phyloP scores from a whole-genome alignment of 139 green algal genomes.

The Micromonas pusilla region DNA sequence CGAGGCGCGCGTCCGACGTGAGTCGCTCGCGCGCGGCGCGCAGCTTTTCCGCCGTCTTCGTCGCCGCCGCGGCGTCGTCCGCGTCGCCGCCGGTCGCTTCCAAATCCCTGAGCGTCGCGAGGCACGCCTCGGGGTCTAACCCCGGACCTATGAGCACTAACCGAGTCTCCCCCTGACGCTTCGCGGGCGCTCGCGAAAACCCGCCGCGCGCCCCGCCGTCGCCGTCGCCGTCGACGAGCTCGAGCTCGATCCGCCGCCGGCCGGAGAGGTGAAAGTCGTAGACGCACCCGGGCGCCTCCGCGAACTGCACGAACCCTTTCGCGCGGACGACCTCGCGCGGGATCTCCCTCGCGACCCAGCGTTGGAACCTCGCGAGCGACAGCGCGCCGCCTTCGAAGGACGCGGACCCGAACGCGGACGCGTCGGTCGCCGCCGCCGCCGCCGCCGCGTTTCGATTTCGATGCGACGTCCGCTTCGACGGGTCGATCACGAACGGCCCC shows the following conservation, averaged over 20 bases:
- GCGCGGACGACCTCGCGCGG: background rate
- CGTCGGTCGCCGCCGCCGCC: too few species aligned
- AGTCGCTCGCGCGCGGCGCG: background rate
- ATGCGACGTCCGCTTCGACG: background rate
- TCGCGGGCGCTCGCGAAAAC: background rate
- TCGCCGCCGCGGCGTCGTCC: background rate
- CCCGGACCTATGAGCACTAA: slow-evolving; percentile 8
- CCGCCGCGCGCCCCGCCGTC: background rate
- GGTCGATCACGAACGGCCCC: slow-evolving; percentile 4
- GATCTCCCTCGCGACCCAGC: background rate
- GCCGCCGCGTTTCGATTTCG: too few species aligned
- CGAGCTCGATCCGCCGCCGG: background rate
- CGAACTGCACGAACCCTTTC: slow-evolving; percentile 5
- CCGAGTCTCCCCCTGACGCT: background rate
- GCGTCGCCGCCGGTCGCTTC: background rate
- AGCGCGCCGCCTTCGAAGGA: background rate
- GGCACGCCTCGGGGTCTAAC: background rate
- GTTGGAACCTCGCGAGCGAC: background rate
- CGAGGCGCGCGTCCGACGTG: background rate
- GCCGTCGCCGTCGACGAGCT: background rate
- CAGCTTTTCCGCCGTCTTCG: too few species aligned
- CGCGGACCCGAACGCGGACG: background rate
- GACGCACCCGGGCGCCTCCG: background rate
- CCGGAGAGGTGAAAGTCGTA: slow-evolving; percentile 17
- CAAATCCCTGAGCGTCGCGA: background rate